phyloP scores from a whole-genome alignment of 2,329 filamentous ascomycete genomes.

The Calonectria hongkongensis region DNA sequence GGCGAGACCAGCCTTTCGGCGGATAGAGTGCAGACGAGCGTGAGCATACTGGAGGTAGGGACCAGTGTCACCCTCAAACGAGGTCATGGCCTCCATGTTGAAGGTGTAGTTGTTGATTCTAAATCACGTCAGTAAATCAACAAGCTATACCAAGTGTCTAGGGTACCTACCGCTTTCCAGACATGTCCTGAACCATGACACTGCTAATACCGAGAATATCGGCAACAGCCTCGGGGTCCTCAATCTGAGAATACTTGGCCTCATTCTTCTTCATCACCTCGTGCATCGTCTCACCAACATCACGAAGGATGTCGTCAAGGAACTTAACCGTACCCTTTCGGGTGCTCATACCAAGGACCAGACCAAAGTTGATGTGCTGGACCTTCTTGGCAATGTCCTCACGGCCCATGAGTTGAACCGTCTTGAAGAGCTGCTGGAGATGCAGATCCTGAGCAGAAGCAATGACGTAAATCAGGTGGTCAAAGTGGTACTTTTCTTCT shows the following conservation, averaged over 20 bases:
- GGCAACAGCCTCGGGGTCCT: slow-evolving; percentile 86
- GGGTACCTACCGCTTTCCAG: slow-evolving; percentile 84
- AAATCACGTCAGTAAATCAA: slow-evolving; percentile 38
- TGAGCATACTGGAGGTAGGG: slow-evolving; percentile 91
- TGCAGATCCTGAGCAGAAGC: slow-evolving; percentile 84
- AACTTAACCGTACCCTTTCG: slow-evolving; percentile 85
- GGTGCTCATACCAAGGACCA: slow-evolving; percentile 83
- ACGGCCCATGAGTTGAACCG: slow-evolving; percentile 82
- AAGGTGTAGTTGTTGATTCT: slow-evolving; percentile 82
- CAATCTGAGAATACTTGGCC: slow-evolving; percentile 92
- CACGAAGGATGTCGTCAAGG: slow-evolving; percentile 67
- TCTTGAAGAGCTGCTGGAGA: slow-evolving; percentile 85
- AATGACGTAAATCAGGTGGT: slow-evolving; percentile 88
- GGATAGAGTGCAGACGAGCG: slow-evolving; percentile 81
- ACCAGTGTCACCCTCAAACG: slow-evolving; percentile 89
- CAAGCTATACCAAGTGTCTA: rapidly evolving
- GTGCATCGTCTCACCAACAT: slow-evolving; percentile 96
- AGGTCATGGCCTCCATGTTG: slow-evolving; percentile 88
- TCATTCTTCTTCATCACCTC: slow-evolving; percentile 95
- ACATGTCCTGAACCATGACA: slow-evolving; percentile 99
- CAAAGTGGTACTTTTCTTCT: slow-evolving; percentile 78
- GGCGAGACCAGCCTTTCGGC: slow-evolving; percentile 72
- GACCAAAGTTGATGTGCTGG: slow-evolving; percentile 85
- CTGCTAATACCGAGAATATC: slow-evolving; percentile 94
- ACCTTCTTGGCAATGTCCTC: slow-evolving; percentile 80